These are phyloP conservation scores for Plasmodium cynomolgi DNA, from an alignment of 169 alveolate genomes.

Conservation along the genomic window DNA sequence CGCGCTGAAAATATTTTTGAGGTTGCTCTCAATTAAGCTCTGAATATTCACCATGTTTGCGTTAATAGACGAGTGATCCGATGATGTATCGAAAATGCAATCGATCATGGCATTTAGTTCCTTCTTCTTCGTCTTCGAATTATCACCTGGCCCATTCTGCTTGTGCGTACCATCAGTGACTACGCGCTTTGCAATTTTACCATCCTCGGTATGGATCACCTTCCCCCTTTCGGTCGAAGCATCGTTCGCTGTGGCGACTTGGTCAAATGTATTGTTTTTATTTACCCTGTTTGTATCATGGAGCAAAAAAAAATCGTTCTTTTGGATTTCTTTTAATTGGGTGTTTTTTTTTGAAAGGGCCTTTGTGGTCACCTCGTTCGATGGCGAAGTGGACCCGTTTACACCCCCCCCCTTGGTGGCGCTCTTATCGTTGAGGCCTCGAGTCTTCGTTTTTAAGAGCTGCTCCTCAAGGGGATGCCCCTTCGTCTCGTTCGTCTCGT, in stretches of 20 bases:
- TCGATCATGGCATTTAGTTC: slow-evolving; percentile 24
- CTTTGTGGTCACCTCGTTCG: background rate
- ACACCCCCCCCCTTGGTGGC: background rate
- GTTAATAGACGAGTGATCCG: slow-evolving; percentile 25
- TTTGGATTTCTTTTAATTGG: slow-evolving; percentile 1
- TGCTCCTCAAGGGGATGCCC: background rate
- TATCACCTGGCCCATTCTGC: background rate
- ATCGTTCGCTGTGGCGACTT: background rate
- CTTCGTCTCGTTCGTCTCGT: background rate
- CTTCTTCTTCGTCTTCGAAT: slow-evolving; percentile 15
- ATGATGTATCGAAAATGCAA: slow-evolving; percentile 35
- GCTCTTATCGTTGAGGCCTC: background rate
- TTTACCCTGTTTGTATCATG: background rate
- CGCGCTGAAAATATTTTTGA: slow-evolving; percentile 32
- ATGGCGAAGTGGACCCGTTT: background rate
- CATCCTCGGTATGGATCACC: background rate
- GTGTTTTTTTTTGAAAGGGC: slow-evolving; percentile 10
- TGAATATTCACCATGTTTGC: slow-evolving; percentile 50
- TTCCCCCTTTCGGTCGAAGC: background rate
- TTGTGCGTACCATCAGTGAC: background rate
- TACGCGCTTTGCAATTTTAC: background rate
- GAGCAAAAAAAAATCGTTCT: background rate
- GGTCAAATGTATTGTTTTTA: background rate
- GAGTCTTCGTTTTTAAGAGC: background rate
- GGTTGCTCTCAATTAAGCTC: slow-evolving; percentile 43